These are phyloP conservation scores for Dactylorhiza incarnata DNA, from an alignment of 106 monocot species.

Conservation along the genomic window DNA sequence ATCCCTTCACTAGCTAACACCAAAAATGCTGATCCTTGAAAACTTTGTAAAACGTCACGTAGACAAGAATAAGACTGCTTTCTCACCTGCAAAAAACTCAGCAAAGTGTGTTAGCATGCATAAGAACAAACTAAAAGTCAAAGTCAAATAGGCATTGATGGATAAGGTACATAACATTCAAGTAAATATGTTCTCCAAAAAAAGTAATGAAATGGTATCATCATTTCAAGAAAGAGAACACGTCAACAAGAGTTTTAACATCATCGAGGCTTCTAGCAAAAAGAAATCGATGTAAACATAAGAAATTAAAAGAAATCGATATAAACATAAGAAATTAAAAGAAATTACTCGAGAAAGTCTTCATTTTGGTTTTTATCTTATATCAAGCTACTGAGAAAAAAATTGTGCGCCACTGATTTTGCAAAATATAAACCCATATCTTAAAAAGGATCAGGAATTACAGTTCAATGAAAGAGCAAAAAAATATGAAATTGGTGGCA, in stretches of 20 bases:
- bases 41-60: conserved; percentile 48
- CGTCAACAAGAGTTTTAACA: neutral
- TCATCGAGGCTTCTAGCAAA: neutral
- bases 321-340: neutral
- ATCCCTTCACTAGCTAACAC: conserved; percentile 68
- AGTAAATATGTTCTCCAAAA: neutral
- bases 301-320: neutral
- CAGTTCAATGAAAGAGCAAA: neutral
- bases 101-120: conserved; percentile 2
- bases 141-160: neutral
- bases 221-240: neutral
- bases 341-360: neutral
- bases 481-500: neutral
- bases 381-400: neutral
- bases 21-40: conserved; percentile 45
- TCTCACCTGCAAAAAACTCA: conserved; percentile 48
- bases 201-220: neutral
- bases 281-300: neutral
- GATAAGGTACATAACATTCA: neutral
- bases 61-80: conserved; percentile 57
- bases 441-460: neutral
- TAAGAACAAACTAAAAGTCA: neutral
- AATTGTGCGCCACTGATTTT: neutral
- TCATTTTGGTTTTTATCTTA: neutral
- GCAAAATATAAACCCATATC: neutral